A percentile compares a stretch with the other conserved stretches of the same genome.
phyloP scores from a whole-genome alignment of 495 filamentous ascomycete genomes.

The Xylaria sp. region DNA sequence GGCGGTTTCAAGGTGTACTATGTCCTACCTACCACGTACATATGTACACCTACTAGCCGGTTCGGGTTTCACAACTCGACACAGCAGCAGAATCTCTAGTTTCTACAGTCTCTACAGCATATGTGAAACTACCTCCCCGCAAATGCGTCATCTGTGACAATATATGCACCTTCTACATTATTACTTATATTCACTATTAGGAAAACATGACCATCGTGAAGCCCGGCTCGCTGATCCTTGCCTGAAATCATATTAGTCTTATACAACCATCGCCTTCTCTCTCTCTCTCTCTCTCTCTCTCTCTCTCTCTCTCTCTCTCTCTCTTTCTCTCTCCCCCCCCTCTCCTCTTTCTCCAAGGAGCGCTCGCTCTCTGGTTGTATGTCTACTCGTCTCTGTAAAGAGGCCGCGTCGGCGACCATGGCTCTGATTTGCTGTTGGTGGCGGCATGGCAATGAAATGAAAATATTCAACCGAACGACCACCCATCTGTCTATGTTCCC shows the following conservation, averaged over 20 bases:
- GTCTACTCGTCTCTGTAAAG: constrained; percentile 20
- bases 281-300: constrained; percentile 2
- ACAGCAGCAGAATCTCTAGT: no score
- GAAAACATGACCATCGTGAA: constrained; percentile 26
- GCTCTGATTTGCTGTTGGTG: constrained; percentile 11
- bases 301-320: constrained; percentile 20
- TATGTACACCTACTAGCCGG: background rate
- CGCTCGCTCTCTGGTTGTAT: constrained; percentile 14
- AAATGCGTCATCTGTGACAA: background rate
- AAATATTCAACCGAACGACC: constrained; percentile 28
- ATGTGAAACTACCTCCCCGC: no score
- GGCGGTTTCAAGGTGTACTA: no score
- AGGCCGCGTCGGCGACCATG: background rate
- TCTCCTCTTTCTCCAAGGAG: background rate
- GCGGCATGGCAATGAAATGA: constrained; percentile 15
- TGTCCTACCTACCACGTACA: no score
- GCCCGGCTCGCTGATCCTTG: constrained; percentile 24
- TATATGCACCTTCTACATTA: constrained; percentile 37
- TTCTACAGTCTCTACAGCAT: background rate
- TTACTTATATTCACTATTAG: constrained; percentile 35
- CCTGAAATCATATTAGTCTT: constrained; percentile 29
- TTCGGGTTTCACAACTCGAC: background rate
- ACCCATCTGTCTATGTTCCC: constrained; percentile 25
- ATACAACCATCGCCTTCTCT: constrained; percentile 24
- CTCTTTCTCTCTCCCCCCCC: no score